Evolutionary conservation across 176 grass and related monocot species (phyloP).

Genomic region (Cenchrus fungigraminus): DNA sequence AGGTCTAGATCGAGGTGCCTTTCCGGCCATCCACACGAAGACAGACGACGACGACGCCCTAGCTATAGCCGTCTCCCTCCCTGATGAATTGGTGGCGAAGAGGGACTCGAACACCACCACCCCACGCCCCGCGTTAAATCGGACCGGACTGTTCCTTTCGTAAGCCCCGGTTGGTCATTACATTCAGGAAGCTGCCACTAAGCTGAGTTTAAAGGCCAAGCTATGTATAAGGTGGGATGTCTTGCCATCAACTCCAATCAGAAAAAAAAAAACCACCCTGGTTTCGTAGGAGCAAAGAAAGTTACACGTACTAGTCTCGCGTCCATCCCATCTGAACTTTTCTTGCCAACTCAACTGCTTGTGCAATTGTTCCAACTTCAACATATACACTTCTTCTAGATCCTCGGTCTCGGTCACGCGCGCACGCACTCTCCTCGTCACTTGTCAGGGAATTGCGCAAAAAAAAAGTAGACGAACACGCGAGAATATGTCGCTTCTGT

Average conservation of each 20-base stretch:
- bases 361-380: not conserved
- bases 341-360: not conserved
- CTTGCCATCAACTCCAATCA: slow-evolving; percentile 45
- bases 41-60: too few species aligned
- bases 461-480: not conserved
- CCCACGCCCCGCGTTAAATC: too few species aligned
- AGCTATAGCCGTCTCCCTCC: too few species aligned
- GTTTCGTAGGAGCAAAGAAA: slow-evolving; percentile 34
- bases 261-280: not conserved
- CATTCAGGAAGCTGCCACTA: not conserved
- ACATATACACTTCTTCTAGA: not conserved
- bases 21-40: not conserved
- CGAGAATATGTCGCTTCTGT: too few species aligned
- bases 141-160: slow-evolving; percentile 20
- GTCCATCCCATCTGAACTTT: not conserved
- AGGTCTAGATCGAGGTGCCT: not conserved
- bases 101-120: not conserved
- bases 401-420: not conserved
- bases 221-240: slow-evolving; percentile 30
- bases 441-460: not conserved
- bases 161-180: slow-evolving; percentile 7
- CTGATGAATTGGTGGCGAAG: not conserved
- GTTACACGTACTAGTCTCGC: not conserved
- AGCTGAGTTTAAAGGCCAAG: slow-evolving; percentile 44
- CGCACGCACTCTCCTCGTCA: not conserved